Conservation (phyloP, 73 alveolate genomes). For the Paramecium sonneborni region DNA sequence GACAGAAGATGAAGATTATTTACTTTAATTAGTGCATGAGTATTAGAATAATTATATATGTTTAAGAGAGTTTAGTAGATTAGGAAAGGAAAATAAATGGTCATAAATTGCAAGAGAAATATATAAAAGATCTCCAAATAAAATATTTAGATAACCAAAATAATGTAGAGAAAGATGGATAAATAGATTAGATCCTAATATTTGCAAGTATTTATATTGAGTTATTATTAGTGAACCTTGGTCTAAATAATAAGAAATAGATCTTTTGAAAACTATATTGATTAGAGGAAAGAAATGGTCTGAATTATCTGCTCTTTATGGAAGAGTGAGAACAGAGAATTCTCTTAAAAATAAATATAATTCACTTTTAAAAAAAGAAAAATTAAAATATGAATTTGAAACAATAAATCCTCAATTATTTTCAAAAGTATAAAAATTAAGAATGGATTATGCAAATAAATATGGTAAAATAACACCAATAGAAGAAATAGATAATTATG, state of each 20-base stretch:
- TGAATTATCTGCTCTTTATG: conserved; percentile 44
- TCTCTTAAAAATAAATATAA: conserved; percentile 33
- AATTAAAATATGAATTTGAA: conserved; percentile 56
- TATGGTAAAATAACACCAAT: conserved; percentile 53
- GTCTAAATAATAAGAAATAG: conserved; percentile 33
- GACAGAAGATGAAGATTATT: conserved; percentile 55
- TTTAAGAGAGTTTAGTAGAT: conserved; percentile 25
- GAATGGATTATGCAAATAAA: conserved; percentile 50
- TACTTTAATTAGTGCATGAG: conserved; percentile 31
- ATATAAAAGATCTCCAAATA: conserved; percentile 47
- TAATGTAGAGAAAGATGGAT: conserved; percentile 55
- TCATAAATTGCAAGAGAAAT: conserved; percentile 47
- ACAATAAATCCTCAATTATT: conserved; percentile 35
- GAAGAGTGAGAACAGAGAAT: conserved; percentile 54
- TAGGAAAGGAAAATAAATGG: conserved; percentile 52
- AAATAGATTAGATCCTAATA: conserved; percentile 36
- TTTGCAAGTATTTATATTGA: conserved; percentile 19
- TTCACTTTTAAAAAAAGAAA: conserved; percentile 35
- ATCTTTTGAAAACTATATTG: conserved; percentile 14
- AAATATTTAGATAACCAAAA: conserved; percentile 35
- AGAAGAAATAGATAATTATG: conserved; percentile 46
- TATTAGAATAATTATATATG: neutral
- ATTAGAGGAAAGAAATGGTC: conserved; percentile 58
- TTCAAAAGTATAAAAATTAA: conserved; percentile 16
- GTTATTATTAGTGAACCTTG: conserved; percentile 24